Evolutionary conservation across 2,329 filamentous ascomycete genomes (phyloP).

Genomic region (Cryphonectria nitschkei): DNA sequence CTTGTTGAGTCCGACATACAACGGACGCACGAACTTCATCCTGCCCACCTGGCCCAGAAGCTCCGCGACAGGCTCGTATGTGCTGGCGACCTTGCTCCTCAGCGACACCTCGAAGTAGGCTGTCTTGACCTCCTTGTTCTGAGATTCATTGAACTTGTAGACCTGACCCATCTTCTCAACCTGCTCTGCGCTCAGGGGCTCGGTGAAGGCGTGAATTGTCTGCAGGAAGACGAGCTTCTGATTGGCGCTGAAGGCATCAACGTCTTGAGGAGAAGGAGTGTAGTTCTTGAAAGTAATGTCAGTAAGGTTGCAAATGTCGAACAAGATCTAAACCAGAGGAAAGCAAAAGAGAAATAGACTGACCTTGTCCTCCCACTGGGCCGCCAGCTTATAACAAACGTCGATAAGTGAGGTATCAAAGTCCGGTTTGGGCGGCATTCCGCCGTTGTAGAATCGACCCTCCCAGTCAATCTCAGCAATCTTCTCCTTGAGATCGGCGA

Average conservation of each 20-base stretch:
- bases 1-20: constrained; percentile 77
- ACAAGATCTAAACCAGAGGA: too few species aligned
- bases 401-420: constrained; percentile 90
- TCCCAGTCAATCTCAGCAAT: constrained; percentile 85
- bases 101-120: constrained; percentile 82
- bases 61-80: constrained; percentile 72
- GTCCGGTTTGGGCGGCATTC: constrained; percentile 84
- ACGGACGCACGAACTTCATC: constrained; percentile 95
- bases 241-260: constrained; percentile 77
- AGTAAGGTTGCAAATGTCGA: background rate
- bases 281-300: constrained; percentile 50
- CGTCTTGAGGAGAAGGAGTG: constrained; percentile 68
- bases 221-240: constrained; percentile 90
- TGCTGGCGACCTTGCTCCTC: constrained; percentile 68
- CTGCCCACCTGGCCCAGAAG: constrained; percentile 81
- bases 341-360: constrained; percentile 30
- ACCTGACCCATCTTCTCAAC: constrained; percentile 73
- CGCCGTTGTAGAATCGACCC: constrained; percentile 83
- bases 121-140: constrained; percentile 84
- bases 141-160: constrained; percentile 74
- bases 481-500: constrained; percentile 65
- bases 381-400: constrained; percentile 78
- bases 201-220: constrained; percentile 68
- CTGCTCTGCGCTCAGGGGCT: constrained; percentile 65
- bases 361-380: constrained; percentile 74